phyloP scores from a whole-genome alignment of 352 stramenopile species.

The Phytophthora foliorum region DNA sequence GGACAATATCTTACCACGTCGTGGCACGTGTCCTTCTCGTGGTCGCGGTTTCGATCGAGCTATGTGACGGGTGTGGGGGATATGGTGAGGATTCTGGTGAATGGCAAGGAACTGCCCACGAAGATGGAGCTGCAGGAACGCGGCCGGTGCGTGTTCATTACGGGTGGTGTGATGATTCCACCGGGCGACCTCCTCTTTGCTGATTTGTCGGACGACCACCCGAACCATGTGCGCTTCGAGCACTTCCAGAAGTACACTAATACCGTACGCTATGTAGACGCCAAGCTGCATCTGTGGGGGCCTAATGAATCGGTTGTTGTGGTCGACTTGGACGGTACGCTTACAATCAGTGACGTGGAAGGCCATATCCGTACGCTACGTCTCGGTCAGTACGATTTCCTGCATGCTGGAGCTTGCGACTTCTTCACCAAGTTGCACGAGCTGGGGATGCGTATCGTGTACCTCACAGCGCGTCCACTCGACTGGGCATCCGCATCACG shows the following conservation, averaged over 20 bases:
- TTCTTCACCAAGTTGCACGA: slow-evolving; percentile 88
- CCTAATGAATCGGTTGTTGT: slow-evolving; percentile 86
- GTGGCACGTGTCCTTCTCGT: slow-evolving; percentile 83
- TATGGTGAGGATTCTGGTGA: slow-evolving; percentile 78
- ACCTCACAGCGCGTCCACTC: slow-evolving; percentile 82
- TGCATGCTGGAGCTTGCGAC: slow-evolving; percentile 80
- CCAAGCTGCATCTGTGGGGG: slow-evolving; percentile 79
- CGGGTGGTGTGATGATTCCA: slow-evolving; percentile 67
- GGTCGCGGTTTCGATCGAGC: slow-evolving; percentile 75
- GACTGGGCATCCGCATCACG: slow-evolving; percentile 81
- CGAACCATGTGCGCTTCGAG: slow-evolving; percentile 82
- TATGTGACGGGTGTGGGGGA: slow-evolving; percentile 72
- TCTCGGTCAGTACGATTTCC: slow-evolving; percentile 85
- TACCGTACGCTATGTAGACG: slow-evolving; percentile 79
- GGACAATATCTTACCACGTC: slow-evolving; percentile 71
- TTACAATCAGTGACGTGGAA: slow-evolving; percentile 89
- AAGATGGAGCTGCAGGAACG: slow-evolving; percentile 81
- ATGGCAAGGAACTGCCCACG: slow-evolving; percentile 78
- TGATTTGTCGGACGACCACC: slow-evolving; percentile 66
- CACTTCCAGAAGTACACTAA: slow-evolving; percentile 78
- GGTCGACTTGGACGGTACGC: slow-evolving; percentile 83
- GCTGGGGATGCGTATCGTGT: slow-evolving; percentile 79
- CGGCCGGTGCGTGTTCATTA: slow-evolving; percentile 74
- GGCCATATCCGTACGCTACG: slow-evolving; percentile 87
- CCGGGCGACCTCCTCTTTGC: slow-evolving; percentile 61